Evolutionary conservation across 768 basidiomycete genomes (phyloP).

Genomic region (Agaricus subrufescens): DNA sequence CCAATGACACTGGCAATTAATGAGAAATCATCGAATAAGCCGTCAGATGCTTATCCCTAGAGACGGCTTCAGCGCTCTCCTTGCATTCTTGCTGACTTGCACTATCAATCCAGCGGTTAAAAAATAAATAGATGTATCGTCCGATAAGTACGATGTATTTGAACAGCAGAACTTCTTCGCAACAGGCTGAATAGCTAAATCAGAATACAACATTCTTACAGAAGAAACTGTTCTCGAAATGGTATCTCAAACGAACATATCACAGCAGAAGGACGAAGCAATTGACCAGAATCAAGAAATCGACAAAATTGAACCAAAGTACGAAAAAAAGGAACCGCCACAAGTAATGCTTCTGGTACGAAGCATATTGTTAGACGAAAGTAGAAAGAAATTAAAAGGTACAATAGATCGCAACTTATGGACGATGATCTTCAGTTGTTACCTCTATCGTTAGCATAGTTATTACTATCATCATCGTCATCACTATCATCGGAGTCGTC

Average conservation of each 20-base stretch:
- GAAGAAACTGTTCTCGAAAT: not conserved
- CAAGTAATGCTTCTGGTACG: not conserved
- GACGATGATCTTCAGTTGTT: not conserved
- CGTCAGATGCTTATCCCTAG: not conserved
- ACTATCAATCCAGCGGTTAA: not conserved
- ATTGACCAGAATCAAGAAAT: not conserved
- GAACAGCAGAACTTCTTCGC: not conserved
- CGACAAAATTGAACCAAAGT: not conserved
- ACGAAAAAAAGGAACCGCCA: not conserved
- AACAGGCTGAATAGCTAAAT: not conserved
- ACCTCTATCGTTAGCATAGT: slow-evolving; percentile 6
- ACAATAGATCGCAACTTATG: not conserved
- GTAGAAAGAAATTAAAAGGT: not conserved
- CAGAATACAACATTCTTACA: not conserved
- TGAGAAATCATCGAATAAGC: too few relatives aligned
- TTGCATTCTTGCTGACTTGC: not conserved
- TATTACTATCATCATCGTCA: slow-evolving; percentile 5
- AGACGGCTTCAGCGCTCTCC: not conserved
- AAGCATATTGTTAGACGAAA: not conserved
- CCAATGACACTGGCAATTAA: too few relatives aligned
- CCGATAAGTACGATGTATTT: not conserved
- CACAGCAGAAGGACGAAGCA: not conserved
- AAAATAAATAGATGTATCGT: not conserved
- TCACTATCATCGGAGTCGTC: slow-evolving; percentile 11
- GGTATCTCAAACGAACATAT: not conserved